Percentiles rank a stretch among this genome's conserved stretches.
phyloP scores from a whole-genome alignment of 768 basidiomycete genomes.

The Russula abietina region DNA sequence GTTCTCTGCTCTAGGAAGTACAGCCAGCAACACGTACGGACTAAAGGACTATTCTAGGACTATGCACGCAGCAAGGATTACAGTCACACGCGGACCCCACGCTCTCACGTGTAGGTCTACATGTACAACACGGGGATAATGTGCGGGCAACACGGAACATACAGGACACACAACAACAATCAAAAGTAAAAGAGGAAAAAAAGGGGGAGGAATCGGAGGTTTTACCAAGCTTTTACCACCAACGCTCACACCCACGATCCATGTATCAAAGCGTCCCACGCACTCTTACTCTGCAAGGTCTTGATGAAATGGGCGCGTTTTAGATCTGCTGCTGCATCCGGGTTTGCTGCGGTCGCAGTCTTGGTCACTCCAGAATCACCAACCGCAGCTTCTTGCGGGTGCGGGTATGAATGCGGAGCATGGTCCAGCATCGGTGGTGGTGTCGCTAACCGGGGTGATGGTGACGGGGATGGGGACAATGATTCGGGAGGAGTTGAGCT shows the following conservation, averaged over 20 bases:
- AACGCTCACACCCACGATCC: conserved; percentile 46
- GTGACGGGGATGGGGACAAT: conserved; percentile 15
- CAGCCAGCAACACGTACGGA: no score
- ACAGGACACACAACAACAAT: neutral
- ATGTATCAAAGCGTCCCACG: conserved; percentile 64
- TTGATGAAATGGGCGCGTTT: conserved; percentile 48
- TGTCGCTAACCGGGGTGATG: conserved; percentile 17
- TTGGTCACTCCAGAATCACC: conserved; percentile 1
- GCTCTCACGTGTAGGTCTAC: neutral
- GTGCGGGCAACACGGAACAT: neutral
- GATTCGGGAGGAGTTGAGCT: conserved; percentile 14
- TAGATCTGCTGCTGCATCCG: conserved; percentile 26
- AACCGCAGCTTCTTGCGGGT: conserved; percentile 4
- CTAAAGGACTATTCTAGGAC: conserved; percentile 4
- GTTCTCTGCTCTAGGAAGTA: conserved; percentile 13
- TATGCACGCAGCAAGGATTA: conserved; percentile 5
- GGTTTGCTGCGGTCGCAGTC: neutral
- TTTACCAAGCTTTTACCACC: neutral
- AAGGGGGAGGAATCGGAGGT: neutral
- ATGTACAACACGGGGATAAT: conserved; percentile 3
- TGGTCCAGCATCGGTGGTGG: conserved; percentile 11
- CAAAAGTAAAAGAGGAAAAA: neutral
- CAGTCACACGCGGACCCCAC: neutral
- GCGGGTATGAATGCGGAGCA: conserved; percentile 11
- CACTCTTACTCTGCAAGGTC: conserved; percentile 54